Percentiles rank a stretch among this genome's conserved stretches.
These are phyloP conservation scores for Xylaria cubensis DNA, from an alignment of 495 filamentous ascomycete species.

Conservation along the genomic window DNA sequence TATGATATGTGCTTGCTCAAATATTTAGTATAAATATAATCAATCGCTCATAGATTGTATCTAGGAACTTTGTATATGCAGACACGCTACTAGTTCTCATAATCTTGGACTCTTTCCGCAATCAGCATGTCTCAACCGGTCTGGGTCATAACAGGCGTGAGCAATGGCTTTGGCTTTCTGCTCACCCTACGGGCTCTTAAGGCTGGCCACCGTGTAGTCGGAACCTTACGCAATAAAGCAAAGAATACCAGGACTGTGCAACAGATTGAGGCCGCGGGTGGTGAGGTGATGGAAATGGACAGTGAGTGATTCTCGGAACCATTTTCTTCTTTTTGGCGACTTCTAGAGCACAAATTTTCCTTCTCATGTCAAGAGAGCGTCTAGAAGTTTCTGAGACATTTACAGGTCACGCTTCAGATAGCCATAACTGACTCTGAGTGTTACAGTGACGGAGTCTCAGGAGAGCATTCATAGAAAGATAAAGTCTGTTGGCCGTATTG, in stretches of 20 bases:
- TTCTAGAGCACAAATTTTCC: too few relatives aligned
- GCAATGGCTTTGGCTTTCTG: conserved; percentile 57
- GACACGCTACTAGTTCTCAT: neutral
- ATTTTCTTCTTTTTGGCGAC: too few relatives aligned
- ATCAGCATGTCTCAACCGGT: conserved; percentile 33
- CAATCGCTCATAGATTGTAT: neutral
- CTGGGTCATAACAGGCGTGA: conserved; percentile 61
- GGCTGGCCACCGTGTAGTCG: conserved; percentile 52
- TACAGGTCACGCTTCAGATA: too few relatives aligned
- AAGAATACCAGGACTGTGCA: conserved; percentile 28
- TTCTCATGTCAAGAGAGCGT: too few relatives aligned
- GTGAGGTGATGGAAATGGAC: conserved; percentile 49
- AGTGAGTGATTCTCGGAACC: neutral
- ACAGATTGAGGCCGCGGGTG: conserved; percentile 36
- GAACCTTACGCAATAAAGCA: conserved; percentile 49
- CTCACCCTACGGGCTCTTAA: conserved; percentile 52
- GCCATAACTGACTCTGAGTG: too few relatives aligned
- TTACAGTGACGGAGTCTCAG: conserved; percentile 36
- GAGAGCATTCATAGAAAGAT: conserved; percentile 46
- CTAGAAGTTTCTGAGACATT: too few relatives aligned
- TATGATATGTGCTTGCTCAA: neutral
- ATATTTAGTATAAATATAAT: neutral
- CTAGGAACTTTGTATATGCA: neutral
- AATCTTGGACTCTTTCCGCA: neutral
- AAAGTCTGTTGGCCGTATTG: conserved; percentile 50